Evolutionary conservation across 495 filamentous ascomycete genomes (phyloP).

Genomic region (Tuber umbilicatum): DNA sequence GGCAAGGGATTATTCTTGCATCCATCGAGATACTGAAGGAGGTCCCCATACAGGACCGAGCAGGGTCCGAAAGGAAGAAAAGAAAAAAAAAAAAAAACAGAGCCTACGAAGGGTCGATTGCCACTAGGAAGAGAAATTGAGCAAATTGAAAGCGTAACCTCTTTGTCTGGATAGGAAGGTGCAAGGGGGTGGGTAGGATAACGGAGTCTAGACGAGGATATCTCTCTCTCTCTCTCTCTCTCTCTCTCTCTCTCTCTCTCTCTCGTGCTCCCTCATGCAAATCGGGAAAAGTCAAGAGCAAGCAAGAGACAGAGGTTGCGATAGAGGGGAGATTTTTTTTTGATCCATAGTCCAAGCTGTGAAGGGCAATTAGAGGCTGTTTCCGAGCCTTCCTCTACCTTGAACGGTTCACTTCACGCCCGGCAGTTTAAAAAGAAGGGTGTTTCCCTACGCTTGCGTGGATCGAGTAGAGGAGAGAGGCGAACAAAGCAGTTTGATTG

Average conservation of each 20-base stretch:
- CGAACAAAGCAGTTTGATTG: not conserved
- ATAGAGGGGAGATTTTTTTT: not conserved
- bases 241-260: not conserved
- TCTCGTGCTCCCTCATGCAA: not conserved
- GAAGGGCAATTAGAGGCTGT: not conserved
- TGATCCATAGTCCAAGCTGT: not conserved
- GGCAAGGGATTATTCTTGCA: not conserved
- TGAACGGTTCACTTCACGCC: not conserved
- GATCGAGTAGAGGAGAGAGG: not conserved
- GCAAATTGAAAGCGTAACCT: not conserved
- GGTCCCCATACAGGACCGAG: not conserved
- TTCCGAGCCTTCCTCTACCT: not conserved
- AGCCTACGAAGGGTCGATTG: not conserved
- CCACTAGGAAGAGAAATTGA: not conserved
- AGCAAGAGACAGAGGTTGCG: not conserved
- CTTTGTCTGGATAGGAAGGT: not conserved
- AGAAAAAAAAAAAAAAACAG: not conserved
- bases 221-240: not conserved
- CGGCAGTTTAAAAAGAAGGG: conserved; percentile 1
- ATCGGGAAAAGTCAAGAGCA: not conserved
- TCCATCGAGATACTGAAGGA: not conserved
- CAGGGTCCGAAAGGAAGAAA: not conserved
- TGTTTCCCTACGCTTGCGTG: not conserved
- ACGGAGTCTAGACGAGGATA: not conserved
- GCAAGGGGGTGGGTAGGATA: not conserved